Base-by-base conservation (phyloP, 2,329 filamentous ascomycete species). In the Xylaria arbuscula region DNA sequence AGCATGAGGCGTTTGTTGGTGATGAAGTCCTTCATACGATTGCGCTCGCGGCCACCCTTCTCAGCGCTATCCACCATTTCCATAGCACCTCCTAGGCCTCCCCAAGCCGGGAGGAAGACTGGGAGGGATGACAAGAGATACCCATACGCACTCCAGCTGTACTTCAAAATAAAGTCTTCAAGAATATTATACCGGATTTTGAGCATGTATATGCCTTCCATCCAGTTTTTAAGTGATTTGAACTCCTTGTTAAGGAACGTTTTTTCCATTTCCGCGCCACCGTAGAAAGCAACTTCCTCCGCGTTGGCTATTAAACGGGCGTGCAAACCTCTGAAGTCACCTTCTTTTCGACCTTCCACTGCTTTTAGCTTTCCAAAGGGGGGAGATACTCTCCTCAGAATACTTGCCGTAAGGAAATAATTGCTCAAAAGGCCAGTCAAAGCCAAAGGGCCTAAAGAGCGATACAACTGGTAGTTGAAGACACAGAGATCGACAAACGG, bases 171-270 rank as follows among this genome's bases (percentile, higher is more conserved):
- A 76, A 99, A 97, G 79, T 99, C 96, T 78, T 99, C 96, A 0
- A 99, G 89, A 84, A 99, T 99, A 79, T 98, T 99, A 83, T 99
- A 99, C 17, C 94, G 91, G 72, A 99, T 97, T 81, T 98, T 98
- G 72, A 98, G 89, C 80, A 94, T 94, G 81, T 99, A 99, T 72
- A 99, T 98, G 53, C 93, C 92, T 79, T 99, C 96, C 95, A 99
- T 98, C 93, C 94, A 98, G 71, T 89, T 91, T 80, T 96, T 96
- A 34, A 99, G 85, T 55, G 95, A 96, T 79, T 91, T 93, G 84
- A 98, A 99, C 74, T 97, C 94, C 76, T 90, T 91, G 76, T 97
- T 93, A 10, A 99, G 84, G 79, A 98, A 97, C 2, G 92, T 90
- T 81, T 96, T 96, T 80, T 99, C 96, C 83, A 97, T 97, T 58